These are phyloP conservation scores for Boletus speciosus DNA, from an alignment of 768 basidiomycete genomes.

Conservation along the genomic window DNA sequence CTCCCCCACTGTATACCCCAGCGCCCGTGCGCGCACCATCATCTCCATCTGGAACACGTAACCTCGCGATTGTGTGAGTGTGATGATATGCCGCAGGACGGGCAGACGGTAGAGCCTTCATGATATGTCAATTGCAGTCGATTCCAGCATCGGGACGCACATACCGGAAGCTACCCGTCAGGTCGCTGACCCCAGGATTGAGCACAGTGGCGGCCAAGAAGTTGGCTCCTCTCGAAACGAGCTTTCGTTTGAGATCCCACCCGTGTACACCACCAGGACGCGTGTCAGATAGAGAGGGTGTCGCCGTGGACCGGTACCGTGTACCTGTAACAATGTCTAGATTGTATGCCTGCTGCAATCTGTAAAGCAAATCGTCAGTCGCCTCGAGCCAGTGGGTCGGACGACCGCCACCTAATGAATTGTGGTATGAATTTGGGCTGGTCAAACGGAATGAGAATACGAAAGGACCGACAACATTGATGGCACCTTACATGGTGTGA, in stretches of 20 bases:
- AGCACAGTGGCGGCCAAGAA: slow-evolving; percentile 85
- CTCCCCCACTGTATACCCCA: slow-evolving; percentile 86
- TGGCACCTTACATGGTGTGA: slow-evolving; percentile 78
- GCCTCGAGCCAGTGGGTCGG: background rate
- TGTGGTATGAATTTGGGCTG: slow-evolving; percentile 95
- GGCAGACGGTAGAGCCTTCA: slow-evolving; percentile 69
- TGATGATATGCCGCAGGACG: slow-evolving; percentile 80
- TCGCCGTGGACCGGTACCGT: slow-evolving; percentile 67
- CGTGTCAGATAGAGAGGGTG: slow-evolving; percentile 53
- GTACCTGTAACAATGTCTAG: slow-evolving; percentile 94
- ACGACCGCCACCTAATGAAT: slow-evolving; percentile 64
- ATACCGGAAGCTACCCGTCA: slow-evolving; percentile 88
- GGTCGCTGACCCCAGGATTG: slow-evolving; percentile 81
- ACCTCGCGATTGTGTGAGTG: slow-evolving; percentile 79
- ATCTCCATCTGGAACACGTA: slow-evolving; percentile 99
- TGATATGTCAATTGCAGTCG: background rate
- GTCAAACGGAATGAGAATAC: slow-evolving; percentile 2
- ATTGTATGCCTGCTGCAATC: slow-evolving; percentile 80
- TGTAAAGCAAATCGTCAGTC: slow-evolving; percentile 25
- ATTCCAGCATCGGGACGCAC: slow-evolving; percentile 17
- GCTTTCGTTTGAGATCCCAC: slow-evolving; percentile 88
- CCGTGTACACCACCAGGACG: slow-evolving; percentile 85
- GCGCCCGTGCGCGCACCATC: slow-evolving; percentile 84
- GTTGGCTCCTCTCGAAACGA: slow-evolving; percentile 87
- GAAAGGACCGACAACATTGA: background rate